These are phyloP conservation scores for Talaromyces verruculosus DNA, from an alignment of 2,329 filamentous ascomycete species.

Conservation along the genomic window DNA sequence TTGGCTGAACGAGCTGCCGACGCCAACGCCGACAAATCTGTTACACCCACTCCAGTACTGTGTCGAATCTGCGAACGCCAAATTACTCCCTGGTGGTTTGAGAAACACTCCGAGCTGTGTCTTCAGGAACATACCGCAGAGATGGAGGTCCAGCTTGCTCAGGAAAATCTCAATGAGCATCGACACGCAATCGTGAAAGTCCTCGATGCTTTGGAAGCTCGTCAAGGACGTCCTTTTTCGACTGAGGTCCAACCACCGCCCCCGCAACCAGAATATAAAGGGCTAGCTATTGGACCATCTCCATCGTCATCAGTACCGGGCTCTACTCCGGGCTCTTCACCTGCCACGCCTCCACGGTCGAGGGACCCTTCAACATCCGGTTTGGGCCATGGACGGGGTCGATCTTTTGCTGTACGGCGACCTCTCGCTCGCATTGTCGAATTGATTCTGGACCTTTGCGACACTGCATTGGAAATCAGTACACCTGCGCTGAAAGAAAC, in stretches of 20 bases:
- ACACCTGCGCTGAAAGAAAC: slow-evolving; percentile 89
- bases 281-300: slow-evolving; percentile 75
- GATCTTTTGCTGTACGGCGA: slow-evolving; percentile 87
- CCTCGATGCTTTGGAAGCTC: slow-evolving; percentile 81
- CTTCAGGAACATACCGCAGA: slow-evolving; percentile 94
- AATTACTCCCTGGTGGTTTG: slow-evolving; percentile 99
- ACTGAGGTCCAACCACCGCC: slow-evolving; percentile 44
- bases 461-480: slow-evolving; percentile 92
- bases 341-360: slow-evolving; percentile 64
- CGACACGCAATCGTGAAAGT: slow-evolving; percentile 93
- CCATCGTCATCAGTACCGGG: slow-evolving; percentile 66
- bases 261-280: slow-evolving; percentile 79
- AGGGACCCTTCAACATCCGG: slow-evolving; percentile 66
- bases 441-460: slow-evolving; percentile 88
- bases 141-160: slow-evolving; percentile 95
- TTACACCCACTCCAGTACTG: slow-evolving; percentile 79
- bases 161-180: slow-evolving; percentile 89
- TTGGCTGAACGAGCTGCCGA: slow-evolving; percentile 80
- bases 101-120: slow-evolving; percentile 96
- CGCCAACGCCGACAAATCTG: slow-evolving; percentile 69
- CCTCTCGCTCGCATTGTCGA: slow-evolving; percentile 93
- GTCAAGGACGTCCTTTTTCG: slow-evolving; percentile 44
- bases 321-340: slow-evolving; percentile 68
- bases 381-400: slow-evolving; percentile 74
- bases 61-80: slow-evolving; percentile 97